Evolutionary conservation across 495 filamentous ascomycete genomes (phyloP), one percentile per base, ranked within the genome.

Genomic region (Neurospora sp.): DNA sequence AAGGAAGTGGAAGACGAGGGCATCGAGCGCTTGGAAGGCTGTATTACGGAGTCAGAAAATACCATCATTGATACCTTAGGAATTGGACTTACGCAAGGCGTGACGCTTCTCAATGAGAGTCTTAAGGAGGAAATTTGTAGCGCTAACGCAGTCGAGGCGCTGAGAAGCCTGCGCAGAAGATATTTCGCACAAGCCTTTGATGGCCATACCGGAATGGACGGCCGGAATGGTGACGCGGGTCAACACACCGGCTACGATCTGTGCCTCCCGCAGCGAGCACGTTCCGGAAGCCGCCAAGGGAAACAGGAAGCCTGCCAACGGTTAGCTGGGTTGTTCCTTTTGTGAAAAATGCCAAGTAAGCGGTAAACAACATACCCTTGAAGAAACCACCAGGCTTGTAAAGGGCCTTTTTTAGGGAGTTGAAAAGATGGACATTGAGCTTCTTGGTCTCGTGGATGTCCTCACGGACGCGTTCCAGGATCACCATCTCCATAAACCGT

Each of bases 351-450:
- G 4, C 45, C 15, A 0, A 17, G 7, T 13, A 34, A 28, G 34
- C 54, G 15, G 54, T 19, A 28, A 31, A n/a, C 13, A 21, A 45
- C 73, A 38, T n/a, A 77, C 96, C 96, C 81, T 98, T 98, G 86
- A 99, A 98, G 83, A 96, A 99, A 31, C 93, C 93, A 0, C 93
- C 92, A 3, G 96, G 96, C 79, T 98, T 98, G 86, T 97, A 99
- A 10, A 98, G 86, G 4, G 90, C 90, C 79, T 97, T 97, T 81
- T 97, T 97, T 69, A 99, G 84, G 2, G 93, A 89, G 73, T 94
- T 92, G 86, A 97, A 99, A 5, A 97, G 87, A 83, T 98, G 96
- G 1, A 98, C 91, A 74, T 98, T 98, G 59, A 99, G 85, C 78
- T 97, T 97, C 83, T 93, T 94, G 62, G 89, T 91, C 81, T 96